These are phyloP conservation scores for Dioscorea zingiberensis DNA, from an alignment of 106 monocot genomes.

Conservation along the genomic window DNA sequence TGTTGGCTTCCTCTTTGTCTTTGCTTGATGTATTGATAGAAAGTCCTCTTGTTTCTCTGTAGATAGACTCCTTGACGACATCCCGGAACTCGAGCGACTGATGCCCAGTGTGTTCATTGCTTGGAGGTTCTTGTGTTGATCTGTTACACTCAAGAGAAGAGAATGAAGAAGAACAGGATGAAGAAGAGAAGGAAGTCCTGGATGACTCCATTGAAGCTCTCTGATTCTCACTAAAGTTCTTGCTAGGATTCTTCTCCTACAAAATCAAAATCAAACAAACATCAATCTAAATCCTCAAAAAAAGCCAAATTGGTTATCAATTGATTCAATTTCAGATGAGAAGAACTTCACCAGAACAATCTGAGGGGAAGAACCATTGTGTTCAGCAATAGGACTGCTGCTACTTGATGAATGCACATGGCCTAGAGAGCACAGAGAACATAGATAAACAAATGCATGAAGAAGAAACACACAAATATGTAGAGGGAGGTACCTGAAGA, in stretches of 20 bases:
- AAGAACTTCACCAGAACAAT: slow-evolving; percentile 33
- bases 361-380: slow-evolving; percentile 17
- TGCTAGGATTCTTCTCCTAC: slow-evolving; percentile 52
- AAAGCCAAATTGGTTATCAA: no score
- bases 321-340: no score
- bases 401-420: slow-evolving; percentile 15
- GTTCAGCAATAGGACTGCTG: slow-evolving; percentile 17
- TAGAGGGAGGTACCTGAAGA: slow-evolving; percentile 32
- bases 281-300: background rate
- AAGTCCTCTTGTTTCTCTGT: slow-evolving; percentile 35
- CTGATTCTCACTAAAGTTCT: slow-evolving; percentile 47
- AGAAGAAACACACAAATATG: background rate
- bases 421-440: slow-evolving; percentile 10
- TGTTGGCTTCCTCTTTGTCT: slow-evolving; percentile 12
- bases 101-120: slow-evolving; percentile 12
- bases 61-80: slow-evolving; percentile 68
- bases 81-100: slow-evolving; percentile 50
- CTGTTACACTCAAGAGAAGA: slow-evolving; percentile 67
- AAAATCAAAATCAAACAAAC: background rate
- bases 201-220: slow-evolving; percentile 53
- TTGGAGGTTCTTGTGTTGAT: slow-evolving; percentile 31
- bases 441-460: background rate
- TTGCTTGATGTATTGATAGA: slow-evolving; percentile 34
- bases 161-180: slow-evolving; percentile 70
- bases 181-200: slow-evolving; percentile 61